Conservation (phyloP, 2,329 filamentous ascomycete genomes). For the Venturia carpophila region DNA sequence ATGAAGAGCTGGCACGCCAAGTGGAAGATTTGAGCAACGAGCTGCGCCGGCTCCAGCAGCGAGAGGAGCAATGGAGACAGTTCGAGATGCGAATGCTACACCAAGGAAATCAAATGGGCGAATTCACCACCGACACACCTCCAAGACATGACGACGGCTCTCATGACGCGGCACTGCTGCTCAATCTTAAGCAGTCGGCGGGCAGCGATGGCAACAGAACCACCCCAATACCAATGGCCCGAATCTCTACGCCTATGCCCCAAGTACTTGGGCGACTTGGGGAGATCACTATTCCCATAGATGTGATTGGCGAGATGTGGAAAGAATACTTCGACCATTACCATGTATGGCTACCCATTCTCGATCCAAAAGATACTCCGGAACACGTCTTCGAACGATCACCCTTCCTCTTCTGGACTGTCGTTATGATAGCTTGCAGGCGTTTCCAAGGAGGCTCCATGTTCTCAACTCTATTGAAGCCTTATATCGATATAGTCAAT, state of each 20-base stretch:
- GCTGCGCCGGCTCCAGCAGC: slow-evolving; percentile 24
- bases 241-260: slow-evolving; percentile 32
- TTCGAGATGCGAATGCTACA: slow-evolving; percentile 8
- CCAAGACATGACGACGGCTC: slow-evolving; percentile 38
- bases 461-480: slow-evolving; percentile 57
- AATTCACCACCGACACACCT: slow-evolving; percentile 11
- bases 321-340: slow-evolving; percentile 67
- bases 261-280: slow-evolving; percentile 48
- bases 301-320: slow-evolving; percentile 51
- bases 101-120: slow-evolving; percentile 13
- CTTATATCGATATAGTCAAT: slow-evolving; percentile 66
- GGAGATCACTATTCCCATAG: slow-evolving; percentile 35
- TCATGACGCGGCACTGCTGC: slow-evolving; percentile 58
- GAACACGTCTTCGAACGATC: slow-evolving; percentile 72
- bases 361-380: slow-evolving; percentile 59
- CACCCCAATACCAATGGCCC: slow-evolving; percentile 27
- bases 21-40: slow-evolving; percentile 44
- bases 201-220: slow-evolving; percentile 14
- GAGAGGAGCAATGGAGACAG: background rate
- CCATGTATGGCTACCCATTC: slow-evolving; percentile 69
- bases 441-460: slow-evolving; percentile 60
- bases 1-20: slow-evolving; percentile 52
- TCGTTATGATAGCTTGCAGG: slow-evolving; percentile 66
- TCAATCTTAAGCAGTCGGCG: slow-evolving; percentile 52
- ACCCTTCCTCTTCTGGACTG: slow-evolving; percentile 77